phyloP scores from a whole-genome alignment of 768 basidiomycete species.

The Pulveroboletus ravenelii region DNA sequence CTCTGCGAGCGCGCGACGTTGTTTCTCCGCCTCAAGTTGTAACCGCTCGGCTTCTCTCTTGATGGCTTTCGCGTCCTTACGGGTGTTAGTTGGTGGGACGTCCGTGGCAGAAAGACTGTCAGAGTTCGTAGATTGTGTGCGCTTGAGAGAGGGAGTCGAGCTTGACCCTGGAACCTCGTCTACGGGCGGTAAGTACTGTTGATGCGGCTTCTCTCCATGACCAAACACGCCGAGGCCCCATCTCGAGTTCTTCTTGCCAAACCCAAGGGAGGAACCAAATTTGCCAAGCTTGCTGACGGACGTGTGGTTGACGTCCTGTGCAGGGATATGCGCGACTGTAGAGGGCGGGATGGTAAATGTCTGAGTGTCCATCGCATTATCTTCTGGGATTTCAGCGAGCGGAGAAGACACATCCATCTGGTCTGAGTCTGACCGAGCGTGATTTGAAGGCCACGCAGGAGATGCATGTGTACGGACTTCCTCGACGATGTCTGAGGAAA shows the following conservation, averaged over 20 bases:
- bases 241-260: slow-evolving; percentile 65
- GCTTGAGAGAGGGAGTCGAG: slow-evolving; percentile 67
- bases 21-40: slow-evolving; percentile 78
- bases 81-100: slow-evolving; percentile 37
- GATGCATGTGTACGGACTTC: slow-evolving; percentile 25
- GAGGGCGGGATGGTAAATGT: slow-evolving; percentile 47
- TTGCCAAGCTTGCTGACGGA: slow-evolving; percentile 54
- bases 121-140: slow-evolving; percentile 72
- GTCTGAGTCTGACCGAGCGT: slow-evolving; percentile 29
- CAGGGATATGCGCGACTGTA: slow-evolving; percentile 32
- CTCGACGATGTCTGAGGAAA: slow-evolving; percentile 27
- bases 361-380: slow-evolving; percentile 43
- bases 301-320: slow-evolving; percentile 36
- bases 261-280: slow-evolving; percentile 50
- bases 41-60: slow-evolving; percentile 81
- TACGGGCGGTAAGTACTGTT: slow-evolving; percentile 59
- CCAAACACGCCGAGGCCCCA: slow-evolving; percentile 72
- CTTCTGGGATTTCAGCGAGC: slow-evolving; percentile 42
- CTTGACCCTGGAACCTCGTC: slow-evolving; percentile 60
- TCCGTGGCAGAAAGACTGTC: slow-evolving; percentile 61
- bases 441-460: slow-evolving; percentile 26
- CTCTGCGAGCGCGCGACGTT: slow-evolving; percentile 71
- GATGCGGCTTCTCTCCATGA: slow-evolving; percentile 61
- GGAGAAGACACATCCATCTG: slow-evolving; percentile 58
- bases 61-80: slow-evolving; percentile 63